Evolutionary conservation across 2,329 filamentous ascomycete species (phyloP), one percentile per base, ranked within the genome.

Genomic region (Mariannaea elegans): DNA sequence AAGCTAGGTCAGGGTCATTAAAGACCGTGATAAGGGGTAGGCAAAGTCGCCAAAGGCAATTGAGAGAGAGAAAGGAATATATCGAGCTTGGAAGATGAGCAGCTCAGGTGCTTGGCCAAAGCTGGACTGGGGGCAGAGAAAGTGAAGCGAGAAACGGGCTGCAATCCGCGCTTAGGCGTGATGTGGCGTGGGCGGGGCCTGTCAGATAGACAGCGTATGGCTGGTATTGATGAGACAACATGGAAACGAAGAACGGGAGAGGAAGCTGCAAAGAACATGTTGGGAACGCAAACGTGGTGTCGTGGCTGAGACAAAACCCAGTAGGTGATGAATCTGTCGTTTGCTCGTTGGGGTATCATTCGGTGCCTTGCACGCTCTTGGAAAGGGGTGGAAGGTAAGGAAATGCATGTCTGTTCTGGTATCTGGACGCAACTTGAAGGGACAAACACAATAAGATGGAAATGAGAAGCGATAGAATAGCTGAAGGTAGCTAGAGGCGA

Each of bases 91-190:
- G 18, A 66, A 61, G 54, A 45, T 46, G 54, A 63, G 64, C 52
- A 64, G 60, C 57, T 38, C 59, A 59, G 31, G 49, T 62, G 53
- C 59, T 19, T 62, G 55, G 59, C 31, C 59, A 50, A 51, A 51
- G 49, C 54, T 48, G 58, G 47, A 45, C 45, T n/a, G 51, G 60
- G 61, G 60, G 55, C 57, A 66, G 38, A 61, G 54, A 51, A 42
- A 61, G 52, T 66, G 67, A 70, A 67, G 64, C 51, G 64, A 57
- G 58, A 68, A 62, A 61, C 52, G 67, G 60, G 62, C 61, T 67
- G 65, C 62, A 65, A 69, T 67, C 60, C 60, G 65, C 67, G 65
- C 62, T 65, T 67, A 67, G 63, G 66, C 69, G 64, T 67, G 64
- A 65, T 62, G 67, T 70, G 67, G 67, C 69, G 65, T 70, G 67